phyloP scores from a whole-genome alignment of 129 eudicot species.

The Centrapalus pauciflorus region DNA sequence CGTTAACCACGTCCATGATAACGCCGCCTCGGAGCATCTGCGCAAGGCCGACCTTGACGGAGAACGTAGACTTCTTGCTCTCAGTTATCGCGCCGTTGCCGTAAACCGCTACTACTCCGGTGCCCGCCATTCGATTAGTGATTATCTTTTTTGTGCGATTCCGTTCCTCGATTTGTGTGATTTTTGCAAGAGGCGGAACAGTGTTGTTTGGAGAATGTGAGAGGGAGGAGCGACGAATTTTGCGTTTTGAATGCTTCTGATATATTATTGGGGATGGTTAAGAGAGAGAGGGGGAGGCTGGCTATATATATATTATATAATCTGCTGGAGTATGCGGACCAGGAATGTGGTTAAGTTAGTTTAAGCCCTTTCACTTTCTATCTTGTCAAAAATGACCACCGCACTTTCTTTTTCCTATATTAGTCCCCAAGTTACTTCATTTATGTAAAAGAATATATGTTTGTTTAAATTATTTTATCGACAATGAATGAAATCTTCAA shows the following conservation, averaged over 20 bases:
- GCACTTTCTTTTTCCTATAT: not conserved
- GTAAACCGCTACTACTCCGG: conserved; percentile 33
- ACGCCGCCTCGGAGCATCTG: conserved; percentile 44
- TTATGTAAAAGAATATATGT: not conserved
- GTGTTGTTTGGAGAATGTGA: not conserved
- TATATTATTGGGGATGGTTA: conserved; percentile 8
- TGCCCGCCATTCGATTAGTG: conserved; percentile 29
- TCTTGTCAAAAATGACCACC: not conserved
- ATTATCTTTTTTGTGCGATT: not conserved
- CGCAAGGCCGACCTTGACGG: conserved; percentile 34
- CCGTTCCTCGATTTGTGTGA: not conserved
- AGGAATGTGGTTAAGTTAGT: not conserved
- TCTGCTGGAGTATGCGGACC: not conserved
- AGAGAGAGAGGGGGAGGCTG: not conserved
- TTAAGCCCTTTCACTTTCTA: not conserved
- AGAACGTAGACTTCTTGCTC: conserved; percentile 27
- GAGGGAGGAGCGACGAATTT: conserved; percentile 4
- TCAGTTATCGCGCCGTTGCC: conserved; percentile 36
- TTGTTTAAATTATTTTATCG: too few species aligned
- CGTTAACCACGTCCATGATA: conserved; percentile 35
- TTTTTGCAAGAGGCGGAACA: not conserved
- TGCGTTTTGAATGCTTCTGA: conserved; percentile 8
- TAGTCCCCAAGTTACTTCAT: not conserved
- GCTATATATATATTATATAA: too few species aligned
- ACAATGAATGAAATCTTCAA: too few species aligned